phyloP scores from a whole-genome alignment of 768 basidiomycete species.

The Collybia sp. region DNA sequence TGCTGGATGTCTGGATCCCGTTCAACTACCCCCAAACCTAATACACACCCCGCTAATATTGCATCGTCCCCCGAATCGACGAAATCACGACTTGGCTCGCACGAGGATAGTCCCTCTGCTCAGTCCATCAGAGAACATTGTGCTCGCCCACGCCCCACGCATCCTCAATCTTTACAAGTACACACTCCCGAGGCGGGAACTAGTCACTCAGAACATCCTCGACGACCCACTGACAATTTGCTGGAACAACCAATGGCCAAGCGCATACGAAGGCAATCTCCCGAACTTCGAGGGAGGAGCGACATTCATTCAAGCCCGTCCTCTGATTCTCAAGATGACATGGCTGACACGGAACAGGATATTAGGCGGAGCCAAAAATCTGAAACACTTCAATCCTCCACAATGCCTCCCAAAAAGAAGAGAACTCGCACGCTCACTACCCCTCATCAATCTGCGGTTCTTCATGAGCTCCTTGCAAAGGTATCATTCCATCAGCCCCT shows the following conservation, averaged over 20 bases:
- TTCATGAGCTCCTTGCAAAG: constrained; percentile 83
- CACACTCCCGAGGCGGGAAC: constrained; percentile 12
- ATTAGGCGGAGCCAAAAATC: constrained; percentile 36
- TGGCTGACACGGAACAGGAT: constrained; percentile 59
- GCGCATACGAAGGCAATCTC: constrained; percentile 33
- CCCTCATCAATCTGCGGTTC: constrained; percentile 83
- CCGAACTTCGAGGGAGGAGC: constrained; percentile 15
- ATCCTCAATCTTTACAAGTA: constrained; percentile 22
- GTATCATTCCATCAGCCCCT: constrained; percentile 33
- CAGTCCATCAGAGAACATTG: constrained; percentile 19
- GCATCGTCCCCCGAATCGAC: constrained; percentile 26
- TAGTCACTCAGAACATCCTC: constrained; percentile 18
- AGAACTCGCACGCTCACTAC: constrained; percentile 82
- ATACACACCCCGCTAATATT: constrained; percentile 33
- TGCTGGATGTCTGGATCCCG: constrained; percentile 47
- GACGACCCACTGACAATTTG: constrained; percentile 22
- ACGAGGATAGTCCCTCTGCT: constrained; percentile 24
- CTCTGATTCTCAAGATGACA: constrained; percentile 48
- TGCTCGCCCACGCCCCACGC: constrained; percentile 13
- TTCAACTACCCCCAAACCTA: constrained; percentile 40
- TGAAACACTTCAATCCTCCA: constrained; percentile 28
- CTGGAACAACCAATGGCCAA: constrained; percentile 37
- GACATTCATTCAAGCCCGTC: constrained; percentile 34
- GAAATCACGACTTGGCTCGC: constrained; percentile 37
- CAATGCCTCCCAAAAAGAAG: constrained; percentile 67